A percentile compares a stretch with the other conserved stretches of the same genome.
Conservation (phyloP, 2,329 filamentous ascomycete species). For the Talaromyces sp. region DNA sequence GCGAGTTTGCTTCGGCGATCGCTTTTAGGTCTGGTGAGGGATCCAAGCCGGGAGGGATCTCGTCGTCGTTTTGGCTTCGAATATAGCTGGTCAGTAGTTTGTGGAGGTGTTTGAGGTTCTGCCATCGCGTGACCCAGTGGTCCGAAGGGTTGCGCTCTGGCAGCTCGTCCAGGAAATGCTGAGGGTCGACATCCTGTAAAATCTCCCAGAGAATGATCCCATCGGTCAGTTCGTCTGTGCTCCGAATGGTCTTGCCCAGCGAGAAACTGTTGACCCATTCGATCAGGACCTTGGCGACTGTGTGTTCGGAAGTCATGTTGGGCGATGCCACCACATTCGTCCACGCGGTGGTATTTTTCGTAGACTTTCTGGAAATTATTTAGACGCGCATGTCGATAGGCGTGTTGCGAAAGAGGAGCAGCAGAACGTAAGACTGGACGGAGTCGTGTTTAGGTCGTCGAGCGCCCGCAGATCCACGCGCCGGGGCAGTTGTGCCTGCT, state of each 20-base stretch:
- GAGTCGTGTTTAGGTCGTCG: background rate
- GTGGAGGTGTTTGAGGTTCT: conserved; percentile 47
- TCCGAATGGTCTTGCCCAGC: conserved; percentile 37
- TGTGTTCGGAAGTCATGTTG: conserved; percentile 42
- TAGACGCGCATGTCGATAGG: background rate
- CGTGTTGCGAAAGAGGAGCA: background rate
- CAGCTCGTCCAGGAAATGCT: conserved; percentile 45
- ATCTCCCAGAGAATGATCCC: conserved; percentile 45
- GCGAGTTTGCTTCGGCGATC: conserved; percentile 40
- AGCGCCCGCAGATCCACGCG: background rate
- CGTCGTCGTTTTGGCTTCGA: conserved; percentile 40
- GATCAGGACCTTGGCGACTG: conserved; percentile 41
- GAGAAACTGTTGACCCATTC: conserved; percentile 47
- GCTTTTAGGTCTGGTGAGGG: conserved; percentile 43
- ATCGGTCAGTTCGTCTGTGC: conserved; percentile 40
- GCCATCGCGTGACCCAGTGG: conserved; percentile 46
- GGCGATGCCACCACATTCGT: background rate
- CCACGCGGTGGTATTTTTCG: background rate
- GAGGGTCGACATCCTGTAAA: conserved; percentile 45
- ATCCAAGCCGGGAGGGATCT: conserved; percentile 37
- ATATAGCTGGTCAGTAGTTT: conserved; percentile 44
- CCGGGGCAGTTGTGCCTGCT: background rate
- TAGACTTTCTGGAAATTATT: background rate
- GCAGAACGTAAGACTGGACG: background rate
- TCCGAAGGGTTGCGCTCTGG: conserved; percentile 41